Conservation (phyloP, 2,329 filamentous ascomycete genomes). For the Apiospora phragmitis region DNA sequence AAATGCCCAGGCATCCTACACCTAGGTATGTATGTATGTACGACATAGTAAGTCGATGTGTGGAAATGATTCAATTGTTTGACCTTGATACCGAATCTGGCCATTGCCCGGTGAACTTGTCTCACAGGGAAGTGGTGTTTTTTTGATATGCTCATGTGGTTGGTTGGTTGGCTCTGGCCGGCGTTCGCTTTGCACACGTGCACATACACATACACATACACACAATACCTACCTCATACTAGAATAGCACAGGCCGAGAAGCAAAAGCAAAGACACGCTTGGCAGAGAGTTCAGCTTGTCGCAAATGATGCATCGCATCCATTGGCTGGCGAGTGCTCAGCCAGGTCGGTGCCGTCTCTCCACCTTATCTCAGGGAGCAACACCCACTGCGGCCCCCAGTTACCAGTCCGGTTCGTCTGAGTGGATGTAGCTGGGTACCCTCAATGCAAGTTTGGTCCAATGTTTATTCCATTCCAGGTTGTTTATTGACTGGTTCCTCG, state of each 20-base stretch:
- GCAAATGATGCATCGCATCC: neutral
- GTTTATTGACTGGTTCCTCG: slow-evolving; percentile 6
- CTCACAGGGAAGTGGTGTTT: neutral
- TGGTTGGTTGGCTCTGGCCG: neutral
- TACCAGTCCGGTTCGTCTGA: neutral
- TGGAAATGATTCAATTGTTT: neutral
- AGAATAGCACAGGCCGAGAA: neutral
- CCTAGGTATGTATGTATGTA: neutral
- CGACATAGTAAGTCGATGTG: neutral
- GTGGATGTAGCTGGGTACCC: neutral
- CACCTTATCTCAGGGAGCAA: slow-evolving; percentile 3
- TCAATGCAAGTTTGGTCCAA: neutral
- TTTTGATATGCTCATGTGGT: neutral
- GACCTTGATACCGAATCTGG: neutral
- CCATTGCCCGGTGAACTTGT: slow-evolving; percentile 2
- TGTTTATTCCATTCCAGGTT: slow-evolving; percentile 9
- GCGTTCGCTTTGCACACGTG: neutral
- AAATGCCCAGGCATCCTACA: no score
- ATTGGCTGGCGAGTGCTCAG: neutral
- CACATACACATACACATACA: neutral
- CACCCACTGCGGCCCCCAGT: slow-evolving; percentile 2
- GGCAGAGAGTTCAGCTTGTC: slow-evolving; percentile 4
- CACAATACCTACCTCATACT: neutral
- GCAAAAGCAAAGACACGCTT: neutral
- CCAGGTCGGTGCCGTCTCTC: neutral